A percentile compares a stretch with the other conserved stretches of the same genome.
Conservation (phyloP, 78 protist genomes). For the Monosiga brevicollis region DNA sequence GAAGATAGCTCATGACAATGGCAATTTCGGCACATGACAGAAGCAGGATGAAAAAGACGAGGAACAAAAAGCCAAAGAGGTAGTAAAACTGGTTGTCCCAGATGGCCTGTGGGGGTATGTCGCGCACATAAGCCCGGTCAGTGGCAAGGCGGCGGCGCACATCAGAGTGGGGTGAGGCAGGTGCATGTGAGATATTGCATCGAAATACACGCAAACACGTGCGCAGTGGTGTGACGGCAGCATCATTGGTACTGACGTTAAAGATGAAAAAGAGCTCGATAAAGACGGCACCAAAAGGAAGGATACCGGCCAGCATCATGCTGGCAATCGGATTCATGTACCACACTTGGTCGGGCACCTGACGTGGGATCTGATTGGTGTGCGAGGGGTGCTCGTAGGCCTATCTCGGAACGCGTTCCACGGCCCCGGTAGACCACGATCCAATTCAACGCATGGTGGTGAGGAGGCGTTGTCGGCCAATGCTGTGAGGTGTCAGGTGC, state of each 20-base stretch:
- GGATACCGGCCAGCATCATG: conserved; percentile 74
- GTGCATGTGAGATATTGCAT: too few species aligned
- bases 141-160: too few species aligned
- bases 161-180: too few species aligned
- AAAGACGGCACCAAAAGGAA: conserved; percentile 92
- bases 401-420: too few species aligned
- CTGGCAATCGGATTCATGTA: conserved; percentile 68
- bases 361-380: conserved; percentile 85
- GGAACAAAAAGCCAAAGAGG: conserved; percentile 86
- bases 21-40: conserved; percentile 84
- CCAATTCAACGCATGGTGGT: too few species aligned
- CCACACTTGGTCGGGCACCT: conserved; percentile 58
- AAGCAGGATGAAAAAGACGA: conserved; percentile 79
- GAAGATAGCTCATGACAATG: conserved; percentile 87
- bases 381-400: conserved; percentile 53
- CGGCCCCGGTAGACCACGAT: too few species aligned
- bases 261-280: conserved; percentile 91
- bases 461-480: too few species aligned
- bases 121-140: too few species aligned
- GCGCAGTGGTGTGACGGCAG: too few species aligned
- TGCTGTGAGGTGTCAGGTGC: too few species aligned
- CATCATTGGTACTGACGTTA: background rate
- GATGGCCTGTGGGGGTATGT: conserved; percentile 27
- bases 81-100: conserved; percentile 87
- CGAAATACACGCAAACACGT: too few species aligned